These are phyloP conservation scores for Maudiozyma humilis DNA, from an alignment of 1,139 yeast genomes.

Conservation along the genomic window DNA sequence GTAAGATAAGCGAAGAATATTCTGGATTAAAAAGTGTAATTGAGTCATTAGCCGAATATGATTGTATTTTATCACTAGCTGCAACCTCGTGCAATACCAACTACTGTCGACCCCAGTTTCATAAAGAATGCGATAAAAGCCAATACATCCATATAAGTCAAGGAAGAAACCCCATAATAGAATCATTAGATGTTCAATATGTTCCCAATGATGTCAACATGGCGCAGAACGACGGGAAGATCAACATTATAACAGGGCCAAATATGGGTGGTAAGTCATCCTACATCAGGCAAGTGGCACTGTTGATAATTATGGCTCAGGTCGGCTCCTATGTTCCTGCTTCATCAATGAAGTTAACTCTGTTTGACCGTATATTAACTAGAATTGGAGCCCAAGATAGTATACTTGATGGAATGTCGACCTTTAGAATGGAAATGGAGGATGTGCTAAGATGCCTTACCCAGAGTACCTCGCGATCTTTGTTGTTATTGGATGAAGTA, in stretches of 20 bases:
- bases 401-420: constrained; percentile 37
- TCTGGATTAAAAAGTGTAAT: constrained; percentile 44
- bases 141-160: constrained; percentile 44
- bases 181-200: constrained; percentile 42
- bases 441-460: constrained; percentile 39
- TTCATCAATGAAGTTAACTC: constrained; percentile 35
- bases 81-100: constrained; percentile 43
- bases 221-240: constrained; percentile 38
- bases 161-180: constrained; percentile 75
- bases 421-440: constrained; percentile 44
- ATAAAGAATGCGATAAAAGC: constrained; percentile 32
- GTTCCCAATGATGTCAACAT: constrained; percentile 65
- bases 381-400: constrained; percentile 42
- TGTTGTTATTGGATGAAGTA: constrained; percentile 44
- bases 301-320: constrained; percentile 42
- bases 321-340: constrained; percentile 47
- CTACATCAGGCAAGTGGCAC: constrained; percentile 41
- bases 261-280: constrained; percentile 53
- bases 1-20: constrained; percentile 42
- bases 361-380: constrained; percentile 38
- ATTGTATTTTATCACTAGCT: constrained; percentile 66
- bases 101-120: constrained; percentile 50
- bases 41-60: constrained; percentile 50
- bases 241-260: constrained; percentile 56
- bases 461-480: constrained; percentile 31